phyloP scores from a whole-genome alignment of 176 grass and related monocot genomes.

The Rhipidocladum racemiflorum region DNA sequence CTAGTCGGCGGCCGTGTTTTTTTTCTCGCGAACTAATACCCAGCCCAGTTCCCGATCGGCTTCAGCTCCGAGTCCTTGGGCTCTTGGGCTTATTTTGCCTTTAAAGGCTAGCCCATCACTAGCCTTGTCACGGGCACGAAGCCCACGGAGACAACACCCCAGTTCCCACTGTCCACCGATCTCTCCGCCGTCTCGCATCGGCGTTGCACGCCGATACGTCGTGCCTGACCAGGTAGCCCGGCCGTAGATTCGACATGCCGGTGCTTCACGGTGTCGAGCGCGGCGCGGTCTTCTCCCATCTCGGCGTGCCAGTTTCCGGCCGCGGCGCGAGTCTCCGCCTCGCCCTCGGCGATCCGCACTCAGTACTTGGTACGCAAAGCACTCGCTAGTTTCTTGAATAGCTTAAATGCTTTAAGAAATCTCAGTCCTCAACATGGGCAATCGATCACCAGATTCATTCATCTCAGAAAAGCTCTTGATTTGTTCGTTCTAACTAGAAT shows the following conservation, averaged over 20 bases:
- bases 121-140: not conserved
- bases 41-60: too few relatives aligned
- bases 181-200: not conserved
- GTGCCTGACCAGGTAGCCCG: not conserved
- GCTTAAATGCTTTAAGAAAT: too few relatives aligned
- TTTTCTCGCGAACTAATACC: too few relatives aligned
- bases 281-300: not conserved
- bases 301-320: not conserved
- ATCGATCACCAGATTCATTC: too few relatives aligned
- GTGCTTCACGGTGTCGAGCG: not conserved
- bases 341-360: not conserved
- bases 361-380: not conserved
- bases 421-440: too few relatives aligned
- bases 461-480: too few relatives aligned
- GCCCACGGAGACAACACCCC: not conserved
- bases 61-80: too few relatives aligned
- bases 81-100: not conserved
- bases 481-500: too few relatives aligned
- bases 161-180: too few relatives aligned
- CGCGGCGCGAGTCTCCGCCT: not conserved
- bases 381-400: not conserved
- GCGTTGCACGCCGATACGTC: not conserved
- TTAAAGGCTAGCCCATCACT: too few relatives aligned
- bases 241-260: not conserved
- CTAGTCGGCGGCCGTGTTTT: too few relatives aligned